Evolutionary conservation across 2,329 filamentous ascomycete genomes (phyloP).

Genomic region (Xylaria sp.): DNA sequence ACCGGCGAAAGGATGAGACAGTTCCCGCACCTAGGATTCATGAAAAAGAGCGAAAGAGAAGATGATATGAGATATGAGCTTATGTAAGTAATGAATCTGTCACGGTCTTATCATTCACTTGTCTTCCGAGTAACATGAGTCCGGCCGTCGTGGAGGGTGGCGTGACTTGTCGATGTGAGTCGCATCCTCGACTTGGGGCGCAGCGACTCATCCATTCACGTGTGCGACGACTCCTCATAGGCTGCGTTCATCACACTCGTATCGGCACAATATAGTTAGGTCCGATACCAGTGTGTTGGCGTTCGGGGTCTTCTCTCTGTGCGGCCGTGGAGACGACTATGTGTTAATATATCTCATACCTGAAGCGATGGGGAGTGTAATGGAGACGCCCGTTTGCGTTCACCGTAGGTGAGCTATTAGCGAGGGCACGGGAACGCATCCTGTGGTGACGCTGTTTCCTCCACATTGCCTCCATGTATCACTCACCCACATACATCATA

Average conservation of each 20-base stretch:
- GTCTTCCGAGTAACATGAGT: neutral
- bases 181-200: neutral
- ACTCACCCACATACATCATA: neutral
- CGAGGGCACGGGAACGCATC: no score
- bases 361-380: no score
- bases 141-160: neutral
- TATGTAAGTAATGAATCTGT: neutral
- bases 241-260: no score
- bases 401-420: neutral
- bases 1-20: neutral
- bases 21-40: neutral
- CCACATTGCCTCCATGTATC: neutral
- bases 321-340: neutral
- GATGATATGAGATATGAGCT: conserved; percentile 3
- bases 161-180: neutral
- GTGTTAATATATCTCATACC: neutral
- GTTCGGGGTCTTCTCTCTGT: neutral
- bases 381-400: neutral
- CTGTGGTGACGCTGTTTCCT: no score
- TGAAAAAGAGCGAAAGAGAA: neutral
- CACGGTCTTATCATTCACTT: neutral
- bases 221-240: no score
- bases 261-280: no score
- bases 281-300: neutral
- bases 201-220: neutral